Evolutionary conservation across 345 rosid species (phyloP).

Genomic region (Geranium rotundifolium): DNA sequence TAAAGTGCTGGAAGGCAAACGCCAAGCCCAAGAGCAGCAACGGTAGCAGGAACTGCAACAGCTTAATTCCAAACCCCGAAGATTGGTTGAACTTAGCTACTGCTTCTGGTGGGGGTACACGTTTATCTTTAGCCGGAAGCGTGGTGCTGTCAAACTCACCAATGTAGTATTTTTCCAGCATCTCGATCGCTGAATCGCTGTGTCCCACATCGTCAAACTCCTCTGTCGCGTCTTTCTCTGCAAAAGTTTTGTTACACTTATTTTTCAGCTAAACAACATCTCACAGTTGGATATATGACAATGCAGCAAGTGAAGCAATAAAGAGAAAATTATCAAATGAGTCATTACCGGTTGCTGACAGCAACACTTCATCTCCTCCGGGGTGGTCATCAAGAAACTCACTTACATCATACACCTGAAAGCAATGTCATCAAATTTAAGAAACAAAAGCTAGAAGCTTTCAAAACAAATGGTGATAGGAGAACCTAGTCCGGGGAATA

Average conservation of each 20-base stretch:
- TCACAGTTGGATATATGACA: not conserved
- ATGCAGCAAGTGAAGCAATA: not conserved
- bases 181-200: conserved; percentile 47
- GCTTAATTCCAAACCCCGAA: conserved; percentile 23
- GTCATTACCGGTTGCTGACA: conserved; percentile 52
- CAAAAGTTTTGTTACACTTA: not conserved
- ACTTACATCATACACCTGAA: conserved; percentile 79
- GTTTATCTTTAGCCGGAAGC: conserved; percentile 29
- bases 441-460: too few relatives aligned
- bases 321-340: not conserved
- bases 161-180: conserved; percentile 50
- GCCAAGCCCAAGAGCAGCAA: conserved; percentile 59
- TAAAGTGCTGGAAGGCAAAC: conserved; percentile 37
- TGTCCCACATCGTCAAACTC: conserved; percentile 76
- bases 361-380: conserved; percentile 73
- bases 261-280: not conserved
- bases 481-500: too few relatives aligned
- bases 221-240: conserved; percentile 70
- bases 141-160: conserved; percentile 53
- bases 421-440: too few relatives aligned
- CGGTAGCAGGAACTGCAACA: conserved; percentile 44
- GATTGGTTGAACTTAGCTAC: conserved; percentile 9
- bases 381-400: conserved; percentile 76
- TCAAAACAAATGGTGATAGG: too few relatives aligned
- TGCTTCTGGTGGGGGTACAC: conserved; percentile 17